These are phyloP conservation scores for Stylonectria norvegica DNA, from an alignment of 2,329 filamentous ascomycete species.

Conservation along the genomic window DNA sequence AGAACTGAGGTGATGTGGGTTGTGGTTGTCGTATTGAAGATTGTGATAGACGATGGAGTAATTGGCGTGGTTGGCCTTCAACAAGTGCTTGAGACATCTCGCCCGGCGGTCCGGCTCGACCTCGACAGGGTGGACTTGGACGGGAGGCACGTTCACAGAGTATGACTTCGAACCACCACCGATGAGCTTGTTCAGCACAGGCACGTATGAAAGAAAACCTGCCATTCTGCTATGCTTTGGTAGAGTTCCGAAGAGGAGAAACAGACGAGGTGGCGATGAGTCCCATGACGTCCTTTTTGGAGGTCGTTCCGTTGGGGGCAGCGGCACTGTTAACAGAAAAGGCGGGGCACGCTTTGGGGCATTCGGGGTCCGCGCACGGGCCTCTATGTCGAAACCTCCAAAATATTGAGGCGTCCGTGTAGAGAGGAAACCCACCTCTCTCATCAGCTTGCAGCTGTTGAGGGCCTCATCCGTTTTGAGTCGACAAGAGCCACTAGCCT, in stretches of 20 bases:
- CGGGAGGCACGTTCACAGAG: slow-evolving; percentile 58
- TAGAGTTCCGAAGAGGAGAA: slow-evolving; percentile 3
- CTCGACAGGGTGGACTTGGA: slow-evolving; percentile 77
- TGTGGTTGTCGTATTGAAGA: slow-evolving; percentile 75
- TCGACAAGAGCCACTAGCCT: no score
- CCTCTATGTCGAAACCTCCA: no score
- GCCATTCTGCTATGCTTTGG: slow-evolving; percentile 27
- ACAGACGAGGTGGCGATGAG: slow-evolving; percentile 9
- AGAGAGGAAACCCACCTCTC: no score
- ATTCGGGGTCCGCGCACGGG: slow-evolving; percentile 8
- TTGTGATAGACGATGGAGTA: slow-evolving; percentile 78
- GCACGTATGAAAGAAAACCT: slow-evolving; percentile 33
- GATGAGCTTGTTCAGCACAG: slow-evolving; percentile 28
- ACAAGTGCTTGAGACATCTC: slow-evolving; percentile 81
- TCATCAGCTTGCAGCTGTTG: no score
- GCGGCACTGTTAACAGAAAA: background rate
- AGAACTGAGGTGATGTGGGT: slow-evolving; percentile 76
- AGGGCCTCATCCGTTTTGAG: no score
- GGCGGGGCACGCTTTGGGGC: slow-evolving; percentile 20
- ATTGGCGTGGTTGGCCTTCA: slow-evolving; percentile 90
- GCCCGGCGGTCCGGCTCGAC: slow-evolving; percentile 73
- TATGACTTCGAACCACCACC: slow-evolving; percentile 23
- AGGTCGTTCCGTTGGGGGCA: slow-evolving; percentile 23
- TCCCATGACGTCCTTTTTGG: slow-evolving; percentile 22
- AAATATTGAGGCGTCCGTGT: no score